Base-by-base conservation (phyloP, 2,329 filamentous ascomycete genomes). In the Penicillium verrucosum region DNA sequence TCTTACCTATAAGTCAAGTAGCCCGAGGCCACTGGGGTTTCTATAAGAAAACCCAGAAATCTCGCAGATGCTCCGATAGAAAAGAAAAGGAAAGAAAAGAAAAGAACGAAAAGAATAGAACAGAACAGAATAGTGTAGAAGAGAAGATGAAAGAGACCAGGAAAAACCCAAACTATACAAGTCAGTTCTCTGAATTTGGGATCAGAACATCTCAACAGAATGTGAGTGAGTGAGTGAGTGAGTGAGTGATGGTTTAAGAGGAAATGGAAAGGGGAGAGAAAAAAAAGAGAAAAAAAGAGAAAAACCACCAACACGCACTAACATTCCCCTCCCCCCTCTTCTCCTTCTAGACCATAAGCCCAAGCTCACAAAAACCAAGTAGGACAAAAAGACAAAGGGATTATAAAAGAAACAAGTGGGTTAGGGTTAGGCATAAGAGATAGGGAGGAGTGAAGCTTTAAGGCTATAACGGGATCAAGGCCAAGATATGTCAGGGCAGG, bases 261-360 rank as follows among this genome's bases (percentile, higher is more conserved):
- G 30, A 37, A 46, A 51, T 37, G 38, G 52, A 48, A 42, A 42
- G 40, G 52, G 45, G 52, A n/a, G n/a, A n/a, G n/a, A n/a, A n/a
- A n/a, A n/a, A n/a, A n/a, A n/a, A 48, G 12, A 21, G 18, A 23
- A 21, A 38, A 29, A 27, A 14, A 27, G 16, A 14, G 14, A 51
- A 51, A 45, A 51, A 30, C n/a, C 21, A 32, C 27, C 6, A 34
- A 43, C 18, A 43, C 29, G 40, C 38, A 51, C 49, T 44, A 36
- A 44, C 29, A 9, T 18, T 11, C 11, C 32, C 7, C 44, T 25
- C 9, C 18, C 29, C 18, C 32, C 14, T 12, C 27, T 21, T 14
- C 32, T 27, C 25, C 37, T 25, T 27, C 23, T 27, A 42, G 36
- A 16, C 9, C 38, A 51, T 34, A 27, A 32, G 30, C 38, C 16